These are phyloP conservation scores for Borealophlyctis nickersoniae DNA, from an alignment of 192 early-diverging fungal genomes.

Conservation along the genomic window DNA sequence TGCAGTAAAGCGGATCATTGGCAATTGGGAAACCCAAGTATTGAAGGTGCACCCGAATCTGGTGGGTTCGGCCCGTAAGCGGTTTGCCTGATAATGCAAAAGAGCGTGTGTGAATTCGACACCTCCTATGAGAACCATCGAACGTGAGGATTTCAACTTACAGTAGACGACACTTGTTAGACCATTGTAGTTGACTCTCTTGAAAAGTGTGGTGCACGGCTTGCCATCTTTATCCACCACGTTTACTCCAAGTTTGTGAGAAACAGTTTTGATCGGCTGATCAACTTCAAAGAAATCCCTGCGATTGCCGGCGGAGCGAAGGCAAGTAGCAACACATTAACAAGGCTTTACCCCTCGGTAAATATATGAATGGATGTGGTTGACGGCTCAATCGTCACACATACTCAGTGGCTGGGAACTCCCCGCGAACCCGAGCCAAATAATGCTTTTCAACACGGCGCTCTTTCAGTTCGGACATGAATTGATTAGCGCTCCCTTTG, in stretches of 20 bases:
- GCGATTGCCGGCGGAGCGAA: not conserved
- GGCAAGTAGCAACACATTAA: not conserved
- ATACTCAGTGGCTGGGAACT: conserved; percentile 80
- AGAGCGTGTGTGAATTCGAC: not conserved
- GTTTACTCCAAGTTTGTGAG: conserved; percentile 86
- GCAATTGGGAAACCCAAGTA: conserved; percentile 90
- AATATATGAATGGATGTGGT: not conserved
- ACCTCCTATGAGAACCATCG: no score
- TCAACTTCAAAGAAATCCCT: conserved; percentile 18
- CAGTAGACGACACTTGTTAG: conserved; percentile 73
- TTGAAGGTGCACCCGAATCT: conserved; percentile 95
- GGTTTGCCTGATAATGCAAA: conserved; percentile 52
- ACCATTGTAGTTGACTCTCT: conserved; percentile 60
- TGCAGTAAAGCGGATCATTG: conserved; percentile 91
- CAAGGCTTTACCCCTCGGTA: not conserved
- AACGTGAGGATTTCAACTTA: conserved; percentile 11
- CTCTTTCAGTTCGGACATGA: conserved; percentile 63
- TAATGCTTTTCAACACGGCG: conserved; percentile 84
- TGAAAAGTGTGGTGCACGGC: conserved; percentile 76
- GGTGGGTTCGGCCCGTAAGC: conserved; percentile 90
- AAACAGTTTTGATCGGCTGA: conserved; percentile 80
- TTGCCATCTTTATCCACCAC: conserved; percentile 73
- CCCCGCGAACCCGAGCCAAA: conserved; percentile 79
- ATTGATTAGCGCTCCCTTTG: conserved; percentile 52
- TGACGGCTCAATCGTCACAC: conserved; percentile 8